A percentile compares a stretch with the other conserved stretches of the same genome.
phyloP scores from a whole-genome alignment of 2,329 filamentous ascomycete genomes.

The Trichoderma endophyticum region DNA sequence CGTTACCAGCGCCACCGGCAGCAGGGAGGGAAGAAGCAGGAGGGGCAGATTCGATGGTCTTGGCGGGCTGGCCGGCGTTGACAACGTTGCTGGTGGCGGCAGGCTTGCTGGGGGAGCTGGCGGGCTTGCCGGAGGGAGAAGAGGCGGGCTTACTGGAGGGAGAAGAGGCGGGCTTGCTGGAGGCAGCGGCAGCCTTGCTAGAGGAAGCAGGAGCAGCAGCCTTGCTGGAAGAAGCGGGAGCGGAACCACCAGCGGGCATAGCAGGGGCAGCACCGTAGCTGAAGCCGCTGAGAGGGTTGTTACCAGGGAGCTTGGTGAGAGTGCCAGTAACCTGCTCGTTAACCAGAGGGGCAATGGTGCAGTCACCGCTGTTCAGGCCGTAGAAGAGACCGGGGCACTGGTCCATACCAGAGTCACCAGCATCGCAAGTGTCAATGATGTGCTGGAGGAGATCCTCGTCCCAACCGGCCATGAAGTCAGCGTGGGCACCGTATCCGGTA shows the following conservation, averaged over 20 bases:
- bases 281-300: slow-evolving; percentile 54
- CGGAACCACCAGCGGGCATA: background rate
- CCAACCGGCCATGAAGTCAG: slow-evolving; percentile 73
- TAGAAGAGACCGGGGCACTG: slow-evolving; percentile 57
- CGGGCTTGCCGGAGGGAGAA: background rate
- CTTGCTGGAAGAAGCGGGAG: background rate
- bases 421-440: slow-evolving; percentile 65
- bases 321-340: slow-evolving; percentile 44
- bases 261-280: slow-evolving; percentile 34
- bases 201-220: background rate
- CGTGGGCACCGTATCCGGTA: slow-evolving; percentile 68
- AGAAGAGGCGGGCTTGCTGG: background rate
- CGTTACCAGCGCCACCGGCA: background rate
- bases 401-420: slow-evolving; percentile 58
- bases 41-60: slow-evolving; percentile 2
- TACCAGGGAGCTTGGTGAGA: slow-evolving; percentile 51
- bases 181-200: background rate
- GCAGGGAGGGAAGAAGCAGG: background rate
- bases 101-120: background rate
- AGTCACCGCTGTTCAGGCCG: slow-evolving; percentile 50
- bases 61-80: background rate
- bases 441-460: slow-evolving; percentile 61
- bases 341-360: slow-evolving; percentile 48
- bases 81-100: background rate
- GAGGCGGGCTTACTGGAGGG: background rate